These are phyloP conservation scores for Ilex asprella DNA, from an alignment of 257 asterid genomes.

Conservation along the genomic window DNA sequence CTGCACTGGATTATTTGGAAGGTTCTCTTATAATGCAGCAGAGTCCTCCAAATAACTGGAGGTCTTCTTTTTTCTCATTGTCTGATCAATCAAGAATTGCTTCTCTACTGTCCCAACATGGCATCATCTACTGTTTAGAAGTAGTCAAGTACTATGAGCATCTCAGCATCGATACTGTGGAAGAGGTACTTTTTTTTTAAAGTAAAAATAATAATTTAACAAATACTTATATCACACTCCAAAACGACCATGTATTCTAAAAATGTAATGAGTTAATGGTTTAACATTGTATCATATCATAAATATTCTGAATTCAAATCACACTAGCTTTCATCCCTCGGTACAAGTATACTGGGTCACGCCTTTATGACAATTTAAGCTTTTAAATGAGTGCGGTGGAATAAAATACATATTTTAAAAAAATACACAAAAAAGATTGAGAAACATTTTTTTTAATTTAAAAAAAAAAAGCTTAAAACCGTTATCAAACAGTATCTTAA, in stretches of 20 bases:
- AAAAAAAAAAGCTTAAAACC: no score
- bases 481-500: no score
- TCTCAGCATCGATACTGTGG: constrained; percentile 19
- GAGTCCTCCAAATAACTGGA: constrained; percentile 26
- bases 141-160: constrained; percentile 44
- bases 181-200: constrained; percentile 27
- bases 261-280: neutral
- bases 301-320: no score
- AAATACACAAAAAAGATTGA: no score
- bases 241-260: neutral
- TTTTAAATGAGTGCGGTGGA: no score
- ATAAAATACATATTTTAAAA: no score
- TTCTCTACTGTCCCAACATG: constrained; percentile 23
- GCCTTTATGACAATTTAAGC: no score
- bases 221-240: neutral
- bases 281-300: no score
- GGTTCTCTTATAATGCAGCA: constrained; percentile 34
- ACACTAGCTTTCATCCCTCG: no score
- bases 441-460: no score
- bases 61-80: constrained; percentile 30
- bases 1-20: constrained; percentile 32
- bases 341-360: no score
- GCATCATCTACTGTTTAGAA: constrained; percentile 44
- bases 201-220: no score
- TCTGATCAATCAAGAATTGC: constrained; percentile 24